Conservation (phyloP, 495 filamentous ascomycete genomes). For the Rhizodiscina lignyota region DNA sequence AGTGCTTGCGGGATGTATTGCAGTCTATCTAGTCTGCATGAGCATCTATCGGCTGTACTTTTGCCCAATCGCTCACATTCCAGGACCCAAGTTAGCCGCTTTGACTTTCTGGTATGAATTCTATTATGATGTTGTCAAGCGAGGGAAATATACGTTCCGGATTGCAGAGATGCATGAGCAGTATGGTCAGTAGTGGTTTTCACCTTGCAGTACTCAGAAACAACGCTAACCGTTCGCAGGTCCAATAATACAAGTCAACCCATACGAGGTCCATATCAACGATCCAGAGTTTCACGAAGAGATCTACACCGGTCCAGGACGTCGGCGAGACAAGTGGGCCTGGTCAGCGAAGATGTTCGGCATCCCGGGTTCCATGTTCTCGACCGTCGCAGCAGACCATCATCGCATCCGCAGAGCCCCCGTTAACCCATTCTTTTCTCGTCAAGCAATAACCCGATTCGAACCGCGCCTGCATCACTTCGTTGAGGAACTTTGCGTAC, state of each 20-base stretch:
- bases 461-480: too few relatives aligned
- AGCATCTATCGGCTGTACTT: constrained; percentile 9
- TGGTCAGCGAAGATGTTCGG: not conserved
- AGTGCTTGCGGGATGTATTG: too few relatives aligned
- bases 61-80: constrained; percentile 6
- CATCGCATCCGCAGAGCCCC: constrained; percentile 7
- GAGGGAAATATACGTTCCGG: constrained; percentile 8
- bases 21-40: not conserved
- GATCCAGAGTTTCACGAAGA: constrained; percentile 17
- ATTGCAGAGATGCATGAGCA: constrained; percentile 8
- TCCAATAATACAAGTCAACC: constrained; percentile 36
- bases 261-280: constrained; percentile 30
- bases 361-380: not conserved
- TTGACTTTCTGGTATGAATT: constrained; percentile 14
- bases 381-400: constrained; percentile 3
- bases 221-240: too few relatives aligned
- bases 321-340: constrained; percentile 2
- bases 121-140: constrained; percentile 12
- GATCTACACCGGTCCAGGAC: not conserved
- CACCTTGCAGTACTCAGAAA: too few relatives aligned
- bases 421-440: constrained; percentile 10
- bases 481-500: too few relatives aligned
- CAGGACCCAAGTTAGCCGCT: constrained; percentile 12
- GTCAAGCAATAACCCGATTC: not conserved
- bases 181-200: too few relatives aligned